phyloP scores from a whole-genome alignment of 352 stramenopile species.

The Phytophthora agathidicida region DNA sequence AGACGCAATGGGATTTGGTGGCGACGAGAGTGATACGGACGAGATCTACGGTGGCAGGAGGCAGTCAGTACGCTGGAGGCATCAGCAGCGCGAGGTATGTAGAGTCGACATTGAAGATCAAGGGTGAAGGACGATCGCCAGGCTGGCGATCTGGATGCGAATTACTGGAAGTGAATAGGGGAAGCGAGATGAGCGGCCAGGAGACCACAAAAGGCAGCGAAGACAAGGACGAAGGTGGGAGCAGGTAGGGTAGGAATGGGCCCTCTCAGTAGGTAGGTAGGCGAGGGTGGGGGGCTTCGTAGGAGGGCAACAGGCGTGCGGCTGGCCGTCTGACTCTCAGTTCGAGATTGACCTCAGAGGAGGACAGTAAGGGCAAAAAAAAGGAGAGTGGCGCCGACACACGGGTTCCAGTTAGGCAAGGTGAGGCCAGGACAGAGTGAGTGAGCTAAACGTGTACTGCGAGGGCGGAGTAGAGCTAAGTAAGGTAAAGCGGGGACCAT shows the following conservation, averaged over 20 bases:
- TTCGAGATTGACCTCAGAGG: not conserved
- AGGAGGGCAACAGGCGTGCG: not conserved
- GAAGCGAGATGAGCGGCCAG: not conserved
- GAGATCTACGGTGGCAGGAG: not conserved
- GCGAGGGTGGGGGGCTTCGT: slow-evolving; percentile 1
- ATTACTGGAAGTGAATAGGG: no score
- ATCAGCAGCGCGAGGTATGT: not conserved
- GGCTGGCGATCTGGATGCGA: not conserved
- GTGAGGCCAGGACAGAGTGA: not conserved
- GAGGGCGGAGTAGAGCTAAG: not conserved
- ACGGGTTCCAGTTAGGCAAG: not conserved
- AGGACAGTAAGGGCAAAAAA: not conserved
- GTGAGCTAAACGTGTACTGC: not conserved
- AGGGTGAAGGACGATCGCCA: not conserved
- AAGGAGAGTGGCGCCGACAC: not conserved
- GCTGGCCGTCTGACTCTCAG: not conserved
- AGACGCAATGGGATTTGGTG: no score
- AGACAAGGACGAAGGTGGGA: not conserved
- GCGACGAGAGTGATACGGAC: no score
- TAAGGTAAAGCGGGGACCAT: not conserved
- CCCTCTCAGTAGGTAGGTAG: slow-evolving; percentile 1
- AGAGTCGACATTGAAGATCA: no score
- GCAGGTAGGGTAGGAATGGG: not conserved
- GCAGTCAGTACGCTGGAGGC: not conserved
- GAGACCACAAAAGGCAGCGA: no score